Evolutionary conservation across 2,329 filamentous ascomycete genomes (phyloP).

Genomic region (Fusarium circinatum): DNA sequence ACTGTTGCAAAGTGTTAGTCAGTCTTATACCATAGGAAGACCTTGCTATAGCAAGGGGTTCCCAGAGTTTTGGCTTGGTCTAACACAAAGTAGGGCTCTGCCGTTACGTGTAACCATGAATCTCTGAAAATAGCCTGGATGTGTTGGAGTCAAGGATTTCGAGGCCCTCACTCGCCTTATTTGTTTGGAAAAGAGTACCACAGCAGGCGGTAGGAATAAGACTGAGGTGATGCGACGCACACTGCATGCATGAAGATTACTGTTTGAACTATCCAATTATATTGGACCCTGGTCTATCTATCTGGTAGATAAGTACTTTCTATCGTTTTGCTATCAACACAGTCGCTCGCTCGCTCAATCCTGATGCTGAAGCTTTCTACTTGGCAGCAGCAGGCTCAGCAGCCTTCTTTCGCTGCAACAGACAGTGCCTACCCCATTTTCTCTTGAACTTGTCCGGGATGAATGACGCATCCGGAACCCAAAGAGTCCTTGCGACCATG

Average conservation of each 20-base stretch:
- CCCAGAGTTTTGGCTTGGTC: too few relatives aligned
- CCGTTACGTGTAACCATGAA: background rate
- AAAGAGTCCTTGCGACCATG: constrained; percentile 79
- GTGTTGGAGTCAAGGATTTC: background rate
- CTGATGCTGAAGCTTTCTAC: background rate
- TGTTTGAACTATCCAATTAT: constrained; percentile 1
- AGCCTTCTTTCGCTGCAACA: constrained; percentile 69
- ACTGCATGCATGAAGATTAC: background rate
- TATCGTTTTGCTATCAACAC: background rate
- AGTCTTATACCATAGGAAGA: too few relatives aligned
- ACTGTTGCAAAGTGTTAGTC: background rate
- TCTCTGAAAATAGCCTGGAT: background rate
- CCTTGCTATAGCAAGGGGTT: too few relatives aligned
- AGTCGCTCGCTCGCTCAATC: background rate
- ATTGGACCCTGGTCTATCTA: background rate
- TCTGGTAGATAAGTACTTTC: constrained; percentile 5
- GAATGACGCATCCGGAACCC: constrained; percentile 78
- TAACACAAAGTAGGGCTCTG: background rate
- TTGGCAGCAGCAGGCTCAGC: background rate
- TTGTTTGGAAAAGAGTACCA: background rate
- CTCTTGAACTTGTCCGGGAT: constrained; percentile 76
- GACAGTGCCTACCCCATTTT: constrained; percentile 89
- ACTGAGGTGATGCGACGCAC: background rate
- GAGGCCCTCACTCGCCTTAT: background rate
- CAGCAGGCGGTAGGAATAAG: constrained; percentile 9